A percentile compares a stretch with the other conserved stretches of the same genome.
phyloP scores from a whole-genome alignment of 139 green algal species.

The Zygnema circumcarinatum region DNA sequence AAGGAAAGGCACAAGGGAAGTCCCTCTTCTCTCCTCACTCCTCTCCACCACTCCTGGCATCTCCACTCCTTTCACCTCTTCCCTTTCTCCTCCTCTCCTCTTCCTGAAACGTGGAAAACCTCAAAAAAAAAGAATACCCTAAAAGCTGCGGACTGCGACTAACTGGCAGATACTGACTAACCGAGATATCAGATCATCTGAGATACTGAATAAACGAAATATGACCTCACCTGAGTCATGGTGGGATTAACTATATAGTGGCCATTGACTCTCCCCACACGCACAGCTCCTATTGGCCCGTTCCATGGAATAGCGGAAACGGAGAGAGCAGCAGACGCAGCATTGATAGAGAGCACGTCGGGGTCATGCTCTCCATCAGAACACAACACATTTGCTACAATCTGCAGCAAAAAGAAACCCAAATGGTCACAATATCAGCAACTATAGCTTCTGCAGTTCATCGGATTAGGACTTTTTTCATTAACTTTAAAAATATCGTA shows the following conservation, averaged over 20 bases:
- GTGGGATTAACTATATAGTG: conserved; percentile 60
- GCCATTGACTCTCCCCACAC: conserved; percentile 50
- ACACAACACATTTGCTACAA: conserved; percentile 50
- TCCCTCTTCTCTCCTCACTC: too few relatives aligned
- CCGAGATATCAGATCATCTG: too few relatives aligned
- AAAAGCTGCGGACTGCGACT: too few relatives aligned
- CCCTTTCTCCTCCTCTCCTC: background rate
- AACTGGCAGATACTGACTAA: too few relatives aligned
- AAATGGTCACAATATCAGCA: too few relatives aligned
- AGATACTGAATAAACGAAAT: too few relatives aligned
- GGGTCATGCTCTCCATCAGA: conserved; percentile 66
- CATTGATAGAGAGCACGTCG: conserved; percentile 78
- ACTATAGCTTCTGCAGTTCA: too few relatives aligned
- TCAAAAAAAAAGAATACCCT: background rate
- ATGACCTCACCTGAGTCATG: conserved; percentile 24
- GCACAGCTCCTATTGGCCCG: conserved; percentile 72
- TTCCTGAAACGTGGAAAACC: background rate
- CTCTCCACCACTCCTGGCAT: background rate
- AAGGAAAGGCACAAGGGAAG: too few relatives aligned
- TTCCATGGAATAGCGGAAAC: conserved; percentile 74
- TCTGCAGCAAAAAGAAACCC: conserved; percentile 34
- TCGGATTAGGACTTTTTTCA: too few relatives aligned
- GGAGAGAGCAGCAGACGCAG: conserved; percentile 74
- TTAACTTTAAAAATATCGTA: too few relatives aligned
- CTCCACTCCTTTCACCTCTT: background rate